phyloP scores from a whole-genome alignment of 495 filamentous ascomycete genomes.

The Bryoglossum gracile region DNA sequence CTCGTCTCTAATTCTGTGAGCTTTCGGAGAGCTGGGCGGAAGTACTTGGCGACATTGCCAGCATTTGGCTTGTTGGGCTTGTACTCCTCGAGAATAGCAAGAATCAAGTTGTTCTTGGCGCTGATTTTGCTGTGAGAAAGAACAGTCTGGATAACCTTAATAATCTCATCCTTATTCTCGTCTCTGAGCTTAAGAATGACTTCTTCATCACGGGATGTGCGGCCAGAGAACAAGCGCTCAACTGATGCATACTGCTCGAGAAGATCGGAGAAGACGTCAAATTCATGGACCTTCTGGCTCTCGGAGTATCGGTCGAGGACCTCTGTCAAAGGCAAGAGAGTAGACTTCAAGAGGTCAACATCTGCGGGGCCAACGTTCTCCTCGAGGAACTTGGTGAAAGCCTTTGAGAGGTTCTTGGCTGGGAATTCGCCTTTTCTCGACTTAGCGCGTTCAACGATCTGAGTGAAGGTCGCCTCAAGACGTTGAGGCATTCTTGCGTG shows the following conservation, averaged over 20 bases:
- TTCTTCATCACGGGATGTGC: constrained; percentile 83
- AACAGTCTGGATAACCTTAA: constrained; percentile 74
- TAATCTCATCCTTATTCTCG: constrained; percentile 87
- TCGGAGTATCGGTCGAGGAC: constrained; percentile 81
- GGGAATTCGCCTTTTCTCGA: constrained; percentile 82
- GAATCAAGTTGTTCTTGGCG: constrained; percentile 88
- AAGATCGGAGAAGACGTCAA: constrained; percentile 68
- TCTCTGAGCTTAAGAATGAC: constrained; percentile 91
- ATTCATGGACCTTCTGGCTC: constrained; percentile 87
- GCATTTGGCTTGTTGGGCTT: constrained; percentile 87
- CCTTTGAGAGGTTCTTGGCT: constrained; percentile 77
- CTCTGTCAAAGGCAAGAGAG: constrained; percentile 68
- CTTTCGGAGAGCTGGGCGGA: constrained; percentile 74
- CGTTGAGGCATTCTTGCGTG: constrained; percentile 95
- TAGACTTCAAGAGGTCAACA: constrained; percentile 58
- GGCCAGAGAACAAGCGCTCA: constrained; percentile 80
- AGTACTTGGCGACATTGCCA: constrained; percentile 81
- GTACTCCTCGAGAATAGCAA: constrained; percentile 91
- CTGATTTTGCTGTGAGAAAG: constrained; percentile 88
- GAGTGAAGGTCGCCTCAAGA: constrained; percentile 71
- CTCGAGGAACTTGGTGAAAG: constrained; percentile 78
- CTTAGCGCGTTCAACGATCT: constrained; percentile 76
- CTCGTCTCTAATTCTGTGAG: constrained; percentile 88
- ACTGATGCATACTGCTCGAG: constrained; percentile 74
- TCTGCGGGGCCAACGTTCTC: constrained; percentile 69